These are phyloP conservation scores for Cryphonectria parasitica DNA, from an alignment of 2,329 filamentous ascomycete genomes.

Conservation along the genomic window DNA sequence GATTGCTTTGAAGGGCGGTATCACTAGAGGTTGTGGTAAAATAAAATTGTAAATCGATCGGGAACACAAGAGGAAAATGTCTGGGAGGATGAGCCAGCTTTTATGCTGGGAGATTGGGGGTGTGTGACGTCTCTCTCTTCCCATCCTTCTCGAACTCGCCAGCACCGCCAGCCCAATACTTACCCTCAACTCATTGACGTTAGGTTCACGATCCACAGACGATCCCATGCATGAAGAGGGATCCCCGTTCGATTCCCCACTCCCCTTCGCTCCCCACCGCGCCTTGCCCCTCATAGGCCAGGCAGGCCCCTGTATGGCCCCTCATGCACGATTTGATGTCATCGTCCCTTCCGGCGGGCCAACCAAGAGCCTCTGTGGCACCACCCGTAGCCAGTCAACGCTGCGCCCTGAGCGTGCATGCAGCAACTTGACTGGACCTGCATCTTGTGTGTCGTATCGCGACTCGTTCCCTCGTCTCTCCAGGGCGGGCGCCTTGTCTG, in stretches of 20 bases:
- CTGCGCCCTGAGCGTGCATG: background rate
- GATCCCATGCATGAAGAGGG: background rate
- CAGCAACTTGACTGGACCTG: background rate
- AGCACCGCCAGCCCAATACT: no score
- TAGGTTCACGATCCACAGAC: background rate
- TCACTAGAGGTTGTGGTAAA: background rate
- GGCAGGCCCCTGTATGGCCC: background rate
- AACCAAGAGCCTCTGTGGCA: constrained; percentile 4
- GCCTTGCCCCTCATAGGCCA: background rate
- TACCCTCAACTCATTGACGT: background rate
- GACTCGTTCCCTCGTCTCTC: background rate
- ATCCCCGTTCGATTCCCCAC: background rate
- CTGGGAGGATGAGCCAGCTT: background rate
- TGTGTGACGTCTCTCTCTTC: background rate
- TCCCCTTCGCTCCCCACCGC: background rate
- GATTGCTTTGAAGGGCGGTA: background rate
- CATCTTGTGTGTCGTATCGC: background rate
- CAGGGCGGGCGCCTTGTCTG: background rate
- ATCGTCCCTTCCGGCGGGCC: background rate
- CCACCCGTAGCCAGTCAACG: constrained; percentile 1
- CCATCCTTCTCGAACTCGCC: background rate
- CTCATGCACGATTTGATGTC: constrained; percentile 7
- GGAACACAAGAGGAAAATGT: background rate
- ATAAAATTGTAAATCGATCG: no score
- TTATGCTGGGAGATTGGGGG: background rate